A percentile compares a stretch with the other conserved stretches of the same genome.
Conservation (phyloP, 768 basidiomycete species). For the Pleurotus pulmonarius region DNA sequence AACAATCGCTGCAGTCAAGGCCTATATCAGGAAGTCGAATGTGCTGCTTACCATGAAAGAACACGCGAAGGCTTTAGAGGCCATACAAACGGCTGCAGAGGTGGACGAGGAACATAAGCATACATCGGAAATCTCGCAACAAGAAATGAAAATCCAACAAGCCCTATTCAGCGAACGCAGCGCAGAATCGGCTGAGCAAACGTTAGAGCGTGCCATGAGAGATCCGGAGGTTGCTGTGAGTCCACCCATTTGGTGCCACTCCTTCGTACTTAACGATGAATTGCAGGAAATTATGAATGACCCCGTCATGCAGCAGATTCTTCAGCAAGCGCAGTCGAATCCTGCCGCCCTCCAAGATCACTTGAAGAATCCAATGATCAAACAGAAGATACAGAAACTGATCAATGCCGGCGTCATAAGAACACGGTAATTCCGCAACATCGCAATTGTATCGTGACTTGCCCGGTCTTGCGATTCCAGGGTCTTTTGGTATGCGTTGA, state of each 20-base stretch:
- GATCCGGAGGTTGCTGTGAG: slow-evolving; percentile 93
- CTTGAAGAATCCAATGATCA: slow-evolving; percentile 87
- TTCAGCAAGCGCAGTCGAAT: slow-evolving; percentile 90
- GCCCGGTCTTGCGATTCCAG: not conserved
- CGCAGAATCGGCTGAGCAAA: slow-evolving; percentile 89
- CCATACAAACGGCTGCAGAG: slow-evolving; percentile 71
- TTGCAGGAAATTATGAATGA: slow-evolving; percentile 78
- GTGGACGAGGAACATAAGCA: slow-evolving; percentile 83
- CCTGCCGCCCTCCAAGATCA: slow-evolving; percentile 91
- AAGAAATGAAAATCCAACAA: slow-evolving; percentile 76
- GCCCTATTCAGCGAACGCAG: slow-evolving; percentile 77
- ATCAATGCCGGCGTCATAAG: slow-evolving; percentile 92
- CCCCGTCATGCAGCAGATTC: slow-evolving; percentile 90
- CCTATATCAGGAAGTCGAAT: slow-evolving; percentile 89
- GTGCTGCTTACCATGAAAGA: slow-evolving; percentile 91
- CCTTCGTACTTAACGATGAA: not conserved
- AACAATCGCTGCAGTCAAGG: slow-evolving; percentile 64
- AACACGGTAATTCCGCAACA: slow-evolving; percentile 52
- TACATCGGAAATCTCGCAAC: slow-evolving; percentile 74
- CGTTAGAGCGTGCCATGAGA: slow-evolving; percentile 89
- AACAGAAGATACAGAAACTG: slow-evolving; percentile 82
- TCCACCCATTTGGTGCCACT: slow-evolving; percentile 14
- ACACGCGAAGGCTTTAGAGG: slow-evolving; percentile 82
- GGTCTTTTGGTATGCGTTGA: not conserved
- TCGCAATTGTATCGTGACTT: not conserved